Evolutionary conservation across 805 yeast species (phyloP), one percentile per base, ranked within the genome.

Genomic region (Cyberlindnera meyerae): DNA sequence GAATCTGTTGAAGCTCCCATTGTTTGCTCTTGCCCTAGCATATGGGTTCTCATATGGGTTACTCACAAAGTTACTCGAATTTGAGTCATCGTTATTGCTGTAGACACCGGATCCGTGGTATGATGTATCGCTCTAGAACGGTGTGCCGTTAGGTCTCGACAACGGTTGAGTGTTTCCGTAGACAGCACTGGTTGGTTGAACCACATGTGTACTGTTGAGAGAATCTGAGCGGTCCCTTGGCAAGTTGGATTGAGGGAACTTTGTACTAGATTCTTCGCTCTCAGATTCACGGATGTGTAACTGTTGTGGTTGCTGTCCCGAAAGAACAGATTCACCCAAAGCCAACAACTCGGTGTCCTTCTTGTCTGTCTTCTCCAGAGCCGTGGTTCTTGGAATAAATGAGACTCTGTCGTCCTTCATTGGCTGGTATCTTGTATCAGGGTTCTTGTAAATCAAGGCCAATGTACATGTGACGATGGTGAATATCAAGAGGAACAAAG

Each of bases 381-480:
- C 56, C 4, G 43, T 40, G 2, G 56, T 68, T 52, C 80, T 71
- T 44, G 89, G 89, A 55, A 93, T 84, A 60, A 93, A 93, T n/a
- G 96, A 84, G 34, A 84, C 93, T 58, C 98, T 77, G 57, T 93
- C 98, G 61, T 93, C 98, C 51, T 82, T 83, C 82, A 90, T 83
- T 44, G 96, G 97, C 65, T 87, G 90, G 66, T 93, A 93, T 51
- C 95, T 75, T 8, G 90, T 77, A 62, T 93, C 98, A 36, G 98
- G 97, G 60, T 93, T 88, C 69, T 83, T 87, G 60, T 83, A 81
- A 22, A 89, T 48, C 51, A 93, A 61, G 0, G 96, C 96, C 61
- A 87, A 66, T 6, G 79, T 67, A 65, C 97, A 89, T 2, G 96
- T 84, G 26, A 88, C 77, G 50, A 93, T 79, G 31, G 96, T 88